Base-by-base conservation (phyloP, 306 rosid genomes). In the Trichosanthes truncata region DNA sequence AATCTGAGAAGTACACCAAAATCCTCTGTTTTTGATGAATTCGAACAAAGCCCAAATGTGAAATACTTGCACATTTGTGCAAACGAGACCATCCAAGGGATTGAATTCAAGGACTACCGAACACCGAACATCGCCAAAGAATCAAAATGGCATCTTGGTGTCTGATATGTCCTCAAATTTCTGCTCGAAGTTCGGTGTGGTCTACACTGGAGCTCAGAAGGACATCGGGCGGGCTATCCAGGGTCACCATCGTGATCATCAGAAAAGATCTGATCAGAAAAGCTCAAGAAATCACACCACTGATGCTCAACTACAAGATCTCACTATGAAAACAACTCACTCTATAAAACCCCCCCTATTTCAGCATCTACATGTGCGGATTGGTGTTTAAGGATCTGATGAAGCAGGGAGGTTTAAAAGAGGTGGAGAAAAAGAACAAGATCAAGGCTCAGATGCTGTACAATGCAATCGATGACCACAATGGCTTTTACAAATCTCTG, bases 141-240 rank as follows among this genome's bases (percentile, higher is more conserved):
- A 89, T 26, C 7, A 61, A 4, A 61, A 26, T 23, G 17, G 31
- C 8, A 38, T 92, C 21, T 63, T 94, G 77, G 78, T 89, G 17
- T 95, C 97, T 41, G 96, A 91, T 41, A 91, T 91, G 97, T 94
- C 98, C 21, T 92, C 97, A 0, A 94, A 91, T 84, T 94, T 94
- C 78, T 92, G 97, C 76, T 92, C 97, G 52, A 14, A 13, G 53
- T 49, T 49, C 53, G 53, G 53, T 13, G 18, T 49, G 53, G 13
- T 49, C 20, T 49, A n/a, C n/a, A n/a, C n/a, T n/a, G 49, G 49
- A 2, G 49, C 49, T 45, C 49, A 13, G n/a, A n/a, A n/a, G n/a
- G n/a, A n/a, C n/a, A n/a, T n/a, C n/a, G n/a, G n/a, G n/a, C 49
- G 49, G 41, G 49, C 97, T 94, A 1, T 88, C 98, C 12, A 96